phyloP scores from a whole-genome alignment of 495 filamentous ascomycete species.

The Penicillium turbatum region DNA sequence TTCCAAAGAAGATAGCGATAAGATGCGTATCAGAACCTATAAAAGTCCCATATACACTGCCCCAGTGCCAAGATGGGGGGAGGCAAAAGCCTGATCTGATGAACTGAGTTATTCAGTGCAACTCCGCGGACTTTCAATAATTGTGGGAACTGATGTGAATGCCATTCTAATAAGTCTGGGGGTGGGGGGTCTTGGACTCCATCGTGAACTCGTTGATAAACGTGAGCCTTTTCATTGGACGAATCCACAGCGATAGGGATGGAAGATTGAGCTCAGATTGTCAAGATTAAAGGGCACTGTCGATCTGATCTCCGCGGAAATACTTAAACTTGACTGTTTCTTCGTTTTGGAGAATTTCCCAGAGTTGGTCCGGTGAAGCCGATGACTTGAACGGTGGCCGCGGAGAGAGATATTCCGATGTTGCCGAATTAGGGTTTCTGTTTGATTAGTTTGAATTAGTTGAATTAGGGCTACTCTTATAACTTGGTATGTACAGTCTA shows the following conservation, averaged over 20 bases:
- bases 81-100: conserved; percentile 4
- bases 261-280: not conserved
- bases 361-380: too few relatives aligned
- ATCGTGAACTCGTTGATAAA: conserved; percentile 17
- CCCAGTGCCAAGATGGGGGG: not conserved
- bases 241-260: conserved; percentile 11
- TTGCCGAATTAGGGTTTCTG: too few relatives aligned
- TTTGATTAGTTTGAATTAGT: too few relatives aligned
- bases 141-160: not conserved
- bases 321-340: conserved; percentile 10
- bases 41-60: not conserved
- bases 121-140: conserved; percentile 1
- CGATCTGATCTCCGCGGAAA: conserved; percentile 25
- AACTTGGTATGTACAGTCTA: too few relatives aligned
- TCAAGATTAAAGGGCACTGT: not conserved
- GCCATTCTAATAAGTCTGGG: not conserved
- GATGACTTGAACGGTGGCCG: too few relatives aligned
- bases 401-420: too few relatives aligned
- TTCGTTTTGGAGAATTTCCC: not conserved
- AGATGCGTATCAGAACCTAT: conserved; percentile 11
- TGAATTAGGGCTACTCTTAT: not conserved
- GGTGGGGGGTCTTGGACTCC: not conserved
- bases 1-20: conserved; percentile 4
- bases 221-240: conserved; percentile 20
- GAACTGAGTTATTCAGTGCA: not conserved